A percentile compares a stretch with the other conserved stretches of the same genome.
phyloP scores from a whole-genome alignment of 495 filamentous ascomycete species.

The Neurospora sp. region DNA sequence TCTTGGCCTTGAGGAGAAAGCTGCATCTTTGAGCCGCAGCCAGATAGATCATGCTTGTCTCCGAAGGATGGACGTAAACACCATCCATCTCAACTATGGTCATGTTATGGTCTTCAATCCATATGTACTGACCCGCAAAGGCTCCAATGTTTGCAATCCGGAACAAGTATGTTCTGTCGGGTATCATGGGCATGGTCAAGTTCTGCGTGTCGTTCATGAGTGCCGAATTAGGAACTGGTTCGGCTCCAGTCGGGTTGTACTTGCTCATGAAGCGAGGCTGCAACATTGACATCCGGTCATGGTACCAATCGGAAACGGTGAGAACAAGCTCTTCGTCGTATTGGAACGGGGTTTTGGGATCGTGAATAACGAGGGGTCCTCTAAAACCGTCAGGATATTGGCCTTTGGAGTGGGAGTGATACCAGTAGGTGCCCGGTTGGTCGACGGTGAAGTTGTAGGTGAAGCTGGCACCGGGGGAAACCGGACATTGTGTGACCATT shows the following conservation, averaged over 20 bases:
- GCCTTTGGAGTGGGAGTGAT: conserved; percentile 59
- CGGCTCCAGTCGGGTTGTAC: conserved; percentile 49
- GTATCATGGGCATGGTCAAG: conserved; percentile 38
- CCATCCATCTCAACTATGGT: conserved; percentile 49
- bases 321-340: conserved; percentile 60
- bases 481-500: conserved; percentile 56
- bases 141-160: conserved; percentile 64
- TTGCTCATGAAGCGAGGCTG: conserved; percentile 48
- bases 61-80: conserved; percentile 47
- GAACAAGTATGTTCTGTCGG: conserved; percentile 74
- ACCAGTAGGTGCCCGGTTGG: conserved; percentile 75
- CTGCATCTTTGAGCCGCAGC: conserved; percentile 62
- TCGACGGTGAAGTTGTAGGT: conserved; percentile 70
- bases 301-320: conserved; percentile 60
- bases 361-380: conserved; percentile 62
- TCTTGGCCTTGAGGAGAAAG: conserved; percentile 57
- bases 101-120: conserved; percentile 65
- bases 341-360: conserved; percentile 49
- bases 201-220: conserved; percentile 62
- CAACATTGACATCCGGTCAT: conserved; percentile 49
- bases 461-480: conserved; percentile 53
- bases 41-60: conserved; percentile 54
- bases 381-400: conserved; percentile 73
- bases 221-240: conserved; percentile 56
- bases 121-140: conserved; percentile 59